Percentiles rank a stretch among this genome's conserved stretches.
Conservation (phyloP, 768 basidiomycete genomes). For the Cubamyces sp. region DNA sequence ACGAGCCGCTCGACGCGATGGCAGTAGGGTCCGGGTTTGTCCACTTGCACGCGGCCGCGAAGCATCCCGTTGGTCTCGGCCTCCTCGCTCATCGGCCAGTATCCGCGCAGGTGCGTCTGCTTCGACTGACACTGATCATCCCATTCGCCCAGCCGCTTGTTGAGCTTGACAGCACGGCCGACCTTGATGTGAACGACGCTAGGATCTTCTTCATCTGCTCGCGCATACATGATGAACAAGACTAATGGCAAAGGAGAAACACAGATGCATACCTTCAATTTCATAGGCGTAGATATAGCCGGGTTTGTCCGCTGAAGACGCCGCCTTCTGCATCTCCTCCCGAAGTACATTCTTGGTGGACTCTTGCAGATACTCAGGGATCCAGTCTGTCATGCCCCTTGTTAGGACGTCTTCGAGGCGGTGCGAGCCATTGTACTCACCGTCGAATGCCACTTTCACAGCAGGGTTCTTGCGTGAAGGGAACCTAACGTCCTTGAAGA, state of each 20-base stretch:
- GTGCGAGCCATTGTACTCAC: background rate
- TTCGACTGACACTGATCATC: slow-evolving; percentile 80
- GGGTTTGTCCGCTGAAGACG: slow-evolving; percentile 58
- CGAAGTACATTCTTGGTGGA: slow-evolving; percentile 63
- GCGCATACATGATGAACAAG: background rate
- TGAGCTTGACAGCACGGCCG: slow-evolving; percentile 75
- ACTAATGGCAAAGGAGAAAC: background rate
- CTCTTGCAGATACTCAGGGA: slow-evolving; percentile 63
- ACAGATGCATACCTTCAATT: slow-evolving; percentile 58
- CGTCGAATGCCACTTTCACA: slow-evolving; percentile 20
- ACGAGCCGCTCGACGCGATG: slow-evolving; percentile 80
- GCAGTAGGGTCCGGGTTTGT: slow-evolving; percentile 64
- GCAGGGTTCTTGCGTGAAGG: slow-evolving; percentile 16
- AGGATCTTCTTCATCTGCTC: slow-evolving; percentile 39
- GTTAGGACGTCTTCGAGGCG: background rate
- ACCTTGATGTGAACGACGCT: slow-evolving; percentile 71
- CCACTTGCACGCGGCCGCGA: slow-evolving; percentile 66
- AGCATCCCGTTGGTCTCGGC: slow-evolving; percentile 51
- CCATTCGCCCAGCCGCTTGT: slow-evolving; percentile 79
- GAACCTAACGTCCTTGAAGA: slow-evolving; percentile 39
- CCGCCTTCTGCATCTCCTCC: slow-evolving; percentile 56
- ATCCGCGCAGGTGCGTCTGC: slow-evolving; percentile 72
- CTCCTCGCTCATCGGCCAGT: slow-evolving; percentile 64
- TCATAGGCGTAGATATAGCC: slow-evolving; percentile 88
- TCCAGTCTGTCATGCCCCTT: slow-evolving; percentile 54